Conservation (phyloP, 352 stramenopile genomes). For the Pythium dissotocum region DNA sequence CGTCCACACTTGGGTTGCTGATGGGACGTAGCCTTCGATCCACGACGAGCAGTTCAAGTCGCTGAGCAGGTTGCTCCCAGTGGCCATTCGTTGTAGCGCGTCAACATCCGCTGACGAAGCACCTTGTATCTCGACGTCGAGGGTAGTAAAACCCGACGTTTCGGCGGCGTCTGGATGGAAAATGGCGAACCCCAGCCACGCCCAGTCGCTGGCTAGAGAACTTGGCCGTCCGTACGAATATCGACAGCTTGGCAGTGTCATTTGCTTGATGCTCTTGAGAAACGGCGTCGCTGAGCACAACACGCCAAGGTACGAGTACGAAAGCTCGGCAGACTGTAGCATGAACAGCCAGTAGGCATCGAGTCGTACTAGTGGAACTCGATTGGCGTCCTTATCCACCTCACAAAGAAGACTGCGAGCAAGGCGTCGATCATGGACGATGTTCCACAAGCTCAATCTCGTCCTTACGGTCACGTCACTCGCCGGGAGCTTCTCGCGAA, state of each 20-base stretch:
- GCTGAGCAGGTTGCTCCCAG: neutral
- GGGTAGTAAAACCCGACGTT: neutral
- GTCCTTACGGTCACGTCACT: too few relatives aligned
- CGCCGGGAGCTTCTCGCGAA: too few relatives aligned
- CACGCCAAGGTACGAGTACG: neutral
- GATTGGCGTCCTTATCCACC: too few relatives aligned
- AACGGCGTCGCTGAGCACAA: neutral
- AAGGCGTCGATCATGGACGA: too few relatives aligned
- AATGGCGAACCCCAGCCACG: neutral
- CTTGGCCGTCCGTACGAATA: neutral
- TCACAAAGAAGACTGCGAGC: too few relatives aligned
- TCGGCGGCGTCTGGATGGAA: neutral
- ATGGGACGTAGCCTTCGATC: neutral
- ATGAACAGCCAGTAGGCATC: neutral
- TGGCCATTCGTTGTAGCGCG: neutral
- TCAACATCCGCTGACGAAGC: neutral
- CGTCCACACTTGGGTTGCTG: neutral
- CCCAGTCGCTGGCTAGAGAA: neutral
- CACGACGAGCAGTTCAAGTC: neutral
- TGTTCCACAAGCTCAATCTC: too few relatives aligned
- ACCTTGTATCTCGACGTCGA: neutral
- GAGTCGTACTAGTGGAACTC: too few relatives aligned
- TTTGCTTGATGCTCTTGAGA: neutral
- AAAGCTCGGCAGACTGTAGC: neutral
- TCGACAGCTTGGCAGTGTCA: neutral